A percentile compares a stretch with the other conserved stretches of the same genome.
These are phyloP conservation scores for Trichophyton mentagrophytes DNA, from an alignment of 2,329 filamentous ascomycete genomes.

Conservation along the genomic window DNA sequence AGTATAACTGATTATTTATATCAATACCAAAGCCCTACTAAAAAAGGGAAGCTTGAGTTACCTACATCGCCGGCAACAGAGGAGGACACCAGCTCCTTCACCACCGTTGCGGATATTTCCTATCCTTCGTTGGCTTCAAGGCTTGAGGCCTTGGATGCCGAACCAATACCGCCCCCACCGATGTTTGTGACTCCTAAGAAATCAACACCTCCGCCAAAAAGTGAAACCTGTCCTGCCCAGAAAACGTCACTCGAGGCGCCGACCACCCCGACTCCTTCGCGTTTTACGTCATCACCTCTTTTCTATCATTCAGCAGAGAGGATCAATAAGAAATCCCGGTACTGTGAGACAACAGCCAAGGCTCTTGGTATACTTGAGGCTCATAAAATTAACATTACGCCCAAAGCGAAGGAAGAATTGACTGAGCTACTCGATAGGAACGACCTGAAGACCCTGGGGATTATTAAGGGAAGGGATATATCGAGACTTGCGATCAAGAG, in stretches of 20 bases:
- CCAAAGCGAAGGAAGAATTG: conserved; percentile 25
- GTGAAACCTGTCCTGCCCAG: not conserved
- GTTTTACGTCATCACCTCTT: conserved; percentile 20
- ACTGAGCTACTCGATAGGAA: conserved; percentile 41
- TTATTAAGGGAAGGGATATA: conserved; percentile 53
- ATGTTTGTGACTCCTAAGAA: not conserved
- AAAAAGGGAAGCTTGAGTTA: not conserved
- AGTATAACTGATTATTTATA: not conserved
- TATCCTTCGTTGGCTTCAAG: not conserved
- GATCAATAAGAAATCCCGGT: conserved; percentile 13
- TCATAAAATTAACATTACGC: conserved; percentile 23
- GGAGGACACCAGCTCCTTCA: not conserved
- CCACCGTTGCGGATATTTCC: not conserved
- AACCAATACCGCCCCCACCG: not conserved
- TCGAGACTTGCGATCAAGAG: conserved; percentile 48
- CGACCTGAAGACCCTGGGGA: conserved; percentile 47
- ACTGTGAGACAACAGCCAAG: conserved; percentile 17
- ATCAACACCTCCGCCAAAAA: not conserved
- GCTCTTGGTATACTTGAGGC: conserved; percentile 25
- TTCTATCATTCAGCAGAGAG: not conserved
- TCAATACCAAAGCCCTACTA: not conserved
- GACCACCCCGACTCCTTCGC: conserved; percentile 1
- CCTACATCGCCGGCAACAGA: not conserved
- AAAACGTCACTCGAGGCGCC: not conserved
- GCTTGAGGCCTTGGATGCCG: not conserved